Conservation (phyloP, 164 flowering plant species). For the Tinospora cordifolia region DNA sequence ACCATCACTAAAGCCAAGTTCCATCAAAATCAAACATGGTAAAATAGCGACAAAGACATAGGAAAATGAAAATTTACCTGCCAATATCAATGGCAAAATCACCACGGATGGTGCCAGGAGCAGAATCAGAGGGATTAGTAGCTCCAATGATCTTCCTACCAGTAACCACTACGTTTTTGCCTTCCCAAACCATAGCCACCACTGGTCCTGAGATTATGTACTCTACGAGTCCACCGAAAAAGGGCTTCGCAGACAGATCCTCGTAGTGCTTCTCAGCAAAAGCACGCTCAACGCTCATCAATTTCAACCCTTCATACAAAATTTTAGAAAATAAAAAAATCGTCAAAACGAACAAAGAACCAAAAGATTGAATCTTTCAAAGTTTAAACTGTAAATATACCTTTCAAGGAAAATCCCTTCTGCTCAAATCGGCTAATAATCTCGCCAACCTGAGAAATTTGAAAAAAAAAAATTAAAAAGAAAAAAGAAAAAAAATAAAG, state of each 20-base stretch:
- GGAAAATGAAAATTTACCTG: conserved; percentile 34
- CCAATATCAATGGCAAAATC: conserved; percentile 86
- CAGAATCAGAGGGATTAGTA: conserved; percentile 80
- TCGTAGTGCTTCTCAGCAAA: conserved; percentile 94
- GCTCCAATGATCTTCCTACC: conserved; percentile 94
- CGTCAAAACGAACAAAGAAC: background rate
- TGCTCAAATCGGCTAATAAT: conserved; percentile 79
- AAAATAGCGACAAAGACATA: no score
- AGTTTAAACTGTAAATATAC: conserved; percentile 19
- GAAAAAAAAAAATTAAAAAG: no score
- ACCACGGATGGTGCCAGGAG: conserved; percentile 95
- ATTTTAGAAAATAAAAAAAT: no score
- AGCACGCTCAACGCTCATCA: conserved; percentile 52
- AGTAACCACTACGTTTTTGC: conserved; percentile 66
- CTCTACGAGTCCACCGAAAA: conserved; percentile 69
- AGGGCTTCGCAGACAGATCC: conserved; percentile 73
- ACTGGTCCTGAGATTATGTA: conserved; percentile 92
- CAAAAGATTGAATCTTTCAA: background rate
- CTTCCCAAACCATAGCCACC: conserved; percentile 96
- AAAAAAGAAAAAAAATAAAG: background rate
- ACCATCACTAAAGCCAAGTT: no score
- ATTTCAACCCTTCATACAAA: conserved; percentile 55
- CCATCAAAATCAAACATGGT: no score
- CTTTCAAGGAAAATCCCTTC: conserved; percentile 81
- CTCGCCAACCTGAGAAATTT: conserved; percentile 60